Evolutionary conservation across 768 basidiomycete species (phyloP).

Genomic region (Saitozyma sp.): DNA sequence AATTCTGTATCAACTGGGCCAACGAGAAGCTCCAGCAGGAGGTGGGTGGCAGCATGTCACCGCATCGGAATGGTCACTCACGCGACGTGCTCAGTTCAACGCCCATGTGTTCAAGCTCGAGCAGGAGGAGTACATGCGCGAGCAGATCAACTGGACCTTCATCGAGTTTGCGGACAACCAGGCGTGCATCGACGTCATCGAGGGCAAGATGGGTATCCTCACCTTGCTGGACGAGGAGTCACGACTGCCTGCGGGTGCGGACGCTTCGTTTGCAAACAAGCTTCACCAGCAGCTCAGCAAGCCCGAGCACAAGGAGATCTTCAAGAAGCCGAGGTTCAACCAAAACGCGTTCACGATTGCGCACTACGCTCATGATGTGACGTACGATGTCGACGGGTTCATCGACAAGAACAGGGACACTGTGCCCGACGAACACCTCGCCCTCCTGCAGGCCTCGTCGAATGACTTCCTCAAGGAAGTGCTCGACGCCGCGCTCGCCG

Average conservation of each 20-base stretch:
- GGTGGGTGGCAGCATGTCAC: constrained; percentile 41
- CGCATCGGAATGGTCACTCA: neutral
- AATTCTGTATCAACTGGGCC: constrained; percentile 99
- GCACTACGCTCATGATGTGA: constrained; percentile 96
- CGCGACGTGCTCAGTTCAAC: constrained; percentile 70
- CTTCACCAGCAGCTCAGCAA: constrained; percentile 80
- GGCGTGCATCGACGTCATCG: constrained; percentile 97
- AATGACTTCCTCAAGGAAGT: constrained; percentile 95
- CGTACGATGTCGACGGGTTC: constrained; percentile 97
- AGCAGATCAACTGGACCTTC: constrained; percentile 99
- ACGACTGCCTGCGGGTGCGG: constrained; percentile 87
- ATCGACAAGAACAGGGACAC: constrained; percentile 99
- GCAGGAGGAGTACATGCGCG: constrained; percentile 98
- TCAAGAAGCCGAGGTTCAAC: constrained; percentile 99
- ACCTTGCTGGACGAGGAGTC: constrained; percentile 97
- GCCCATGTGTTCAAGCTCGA: constrained; percentile 88
- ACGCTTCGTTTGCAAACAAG: constrained; percentile 89
- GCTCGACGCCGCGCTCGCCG: constrained; percentile 78
- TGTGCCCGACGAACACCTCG: constrained; percentile 96
- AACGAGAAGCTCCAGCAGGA: constrained; percentile 91
- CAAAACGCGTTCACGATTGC: constrained; percentile 96
- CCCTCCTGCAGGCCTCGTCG: constrained; percentile 77
- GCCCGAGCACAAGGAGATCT: constrained; percentile 79
- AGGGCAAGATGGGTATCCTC: constrained; percentile 92
- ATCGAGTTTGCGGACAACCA: constrained; percentile 99